Evolutionary conservation across 805 yeast genomes (phyloP).

Genomic region (Candida chauliodis): DNA sequence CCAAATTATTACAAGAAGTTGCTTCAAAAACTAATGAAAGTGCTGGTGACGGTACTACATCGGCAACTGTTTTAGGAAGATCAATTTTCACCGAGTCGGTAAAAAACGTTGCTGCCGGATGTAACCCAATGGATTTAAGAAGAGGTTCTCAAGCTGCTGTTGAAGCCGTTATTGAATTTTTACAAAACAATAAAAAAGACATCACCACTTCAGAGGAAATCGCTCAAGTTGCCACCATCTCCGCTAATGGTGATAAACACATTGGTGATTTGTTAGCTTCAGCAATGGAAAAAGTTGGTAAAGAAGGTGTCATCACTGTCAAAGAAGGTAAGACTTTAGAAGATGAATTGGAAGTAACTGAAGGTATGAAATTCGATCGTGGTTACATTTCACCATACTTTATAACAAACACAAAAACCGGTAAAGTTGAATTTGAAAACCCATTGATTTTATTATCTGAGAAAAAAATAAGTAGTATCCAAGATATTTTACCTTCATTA

Average conservation of each 20-base stretch:
- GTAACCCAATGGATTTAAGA: slow-evolving; percentile 98
- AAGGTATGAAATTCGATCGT: slow-evolving; percentile 98
- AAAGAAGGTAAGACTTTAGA: slow-evolving; percentile 96
- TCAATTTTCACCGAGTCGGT: slow-evolving; percentile 93
- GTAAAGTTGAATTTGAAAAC: slow-evolving; percentile 93
- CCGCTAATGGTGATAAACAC: slow-evolving; percentile 94
- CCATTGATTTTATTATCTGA: slow-evolving; percentile 83
- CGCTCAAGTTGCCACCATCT: slow-evolving; percentile 96
- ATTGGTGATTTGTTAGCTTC: slow-evolving; percentile 87
- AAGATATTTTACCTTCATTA: slow-evolving; percentile 87
- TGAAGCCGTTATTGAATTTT: slow-evolving; percentile 81
- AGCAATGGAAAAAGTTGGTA: slow-evolving; percentile 98
- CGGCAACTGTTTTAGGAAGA: slow-evolving; percentile 95
- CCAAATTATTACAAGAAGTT: slow-evolving; percentile 91
- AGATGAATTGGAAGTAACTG: slow-evolving; percentile 92
- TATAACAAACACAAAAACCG: slow-evolving; percentile 87
- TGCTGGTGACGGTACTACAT: slow-evolving; percentile 99
- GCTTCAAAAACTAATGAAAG: slow-evolving; percentile 95
- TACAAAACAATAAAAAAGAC: slow-evolving; percentile 84
- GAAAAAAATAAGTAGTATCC: slow-evolving; percentile 87
- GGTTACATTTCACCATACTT: slow-evolving; percentile 97
- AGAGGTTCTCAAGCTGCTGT: slow-evolving; percentile 97
- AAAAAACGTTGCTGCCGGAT: slow-evolving; percentile 97
- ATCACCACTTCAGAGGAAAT: slow-evolving; percentile 92
- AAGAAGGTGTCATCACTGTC: slow-evolving; percentile 97